Evolutionary conservation across 768 basidiomycete genomes (phyloP).

Genomic region (Phlegmacium glaucopus): DNA sequence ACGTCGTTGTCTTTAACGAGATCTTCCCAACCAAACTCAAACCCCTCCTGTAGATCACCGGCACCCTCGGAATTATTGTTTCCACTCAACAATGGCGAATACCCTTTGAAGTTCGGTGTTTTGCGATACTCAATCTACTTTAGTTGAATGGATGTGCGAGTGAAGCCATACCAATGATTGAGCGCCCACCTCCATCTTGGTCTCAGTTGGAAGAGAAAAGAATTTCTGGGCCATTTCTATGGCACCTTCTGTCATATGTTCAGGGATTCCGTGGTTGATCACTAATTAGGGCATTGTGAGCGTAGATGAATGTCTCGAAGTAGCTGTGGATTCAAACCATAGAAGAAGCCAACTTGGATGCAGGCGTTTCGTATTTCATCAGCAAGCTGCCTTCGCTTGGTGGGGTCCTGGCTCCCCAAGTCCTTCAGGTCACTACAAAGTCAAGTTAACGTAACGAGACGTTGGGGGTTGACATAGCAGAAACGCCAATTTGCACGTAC

Average conservation of each 20-base stretch:
- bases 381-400: constrained; percentile 44
- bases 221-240: constrained; percentile 53
- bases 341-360: constrained; percentile 83
- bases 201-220: constrained; percentile 59
- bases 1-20: constrained; percentile 15
- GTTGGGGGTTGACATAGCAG: background rate
- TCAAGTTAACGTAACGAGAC: background rate
- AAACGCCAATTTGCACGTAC: constrained; percentile 23
- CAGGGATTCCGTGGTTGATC: constrained; percentile 71
- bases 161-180: background rate
- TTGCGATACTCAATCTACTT: constrained; percentile 65
- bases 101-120: constrained; percentile 73
- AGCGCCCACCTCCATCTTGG: constrained; percentile 61
- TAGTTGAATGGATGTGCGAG: background rate
- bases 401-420: constrained; percentile 34
- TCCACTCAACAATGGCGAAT: constrained; percentile 63
- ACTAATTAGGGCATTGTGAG: constrained; percentile 36
- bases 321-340: constrained; percentile 40
- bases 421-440: constrained; percentile 41
- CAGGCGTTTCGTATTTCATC: constrained; percentile 68
- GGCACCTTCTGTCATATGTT: constrained; percentile 40
- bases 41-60: constrained; percentile 92
- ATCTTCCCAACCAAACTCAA: constrained; percentile 78
- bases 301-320: background rate
- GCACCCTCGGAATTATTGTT: constrained; percentile 73